These are phyloP conservation scores for Pseudozyma flocculosa DNA, from an alignment of 1,284 basidiomycete species.

Conservation along the genomic window DNA sequence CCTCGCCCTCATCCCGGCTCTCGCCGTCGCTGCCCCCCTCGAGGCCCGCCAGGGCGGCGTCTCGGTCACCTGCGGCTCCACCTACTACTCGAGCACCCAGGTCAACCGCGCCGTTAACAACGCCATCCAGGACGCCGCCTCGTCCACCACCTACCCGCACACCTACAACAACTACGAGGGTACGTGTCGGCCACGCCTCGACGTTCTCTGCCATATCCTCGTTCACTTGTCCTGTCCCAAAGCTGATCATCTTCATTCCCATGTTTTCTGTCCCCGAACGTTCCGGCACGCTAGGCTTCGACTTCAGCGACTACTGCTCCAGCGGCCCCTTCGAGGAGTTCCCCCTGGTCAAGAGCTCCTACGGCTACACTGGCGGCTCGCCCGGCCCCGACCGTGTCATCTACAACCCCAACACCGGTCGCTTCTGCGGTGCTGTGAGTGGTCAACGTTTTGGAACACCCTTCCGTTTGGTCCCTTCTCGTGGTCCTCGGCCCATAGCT, in stretches of 20 bases:
- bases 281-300: constrained; percentile 23
- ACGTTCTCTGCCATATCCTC: not conserved
- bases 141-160: constrained; percentile 33
- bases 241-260: too few relatives aligned
- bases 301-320: constrained; percentile 40
- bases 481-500: not conserved
- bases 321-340: constrained; percentile 28
- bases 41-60: constrained; percentile 33
- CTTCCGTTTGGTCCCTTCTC: too few relatives aligned
- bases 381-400: constrained; percentile 44
- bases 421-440: constrained; percentile 39
- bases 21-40: constrained; percentile 28
- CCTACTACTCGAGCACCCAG: constrained; percentile 20
- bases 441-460: too few relatives aligned
- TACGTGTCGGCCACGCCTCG: constrained; percentile 1
- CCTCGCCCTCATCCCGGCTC: constrained; percentile 26
- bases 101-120: constrained; percentile 37
- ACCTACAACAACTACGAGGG: constrained; percentile 29
- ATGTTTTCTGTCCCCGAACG: not conserved
- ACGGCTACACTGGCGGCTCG: constrained; percentile 37
- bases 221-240: too few relatives aligned
- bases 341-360: constrained; percentile 8
- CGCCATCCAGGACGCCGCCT: constrained; percentile 17
- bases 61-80: constrained; percentile 31
- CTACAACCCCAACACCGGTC: constrained; percentile 21